These are phyloP conservation scores for Scheffersomyces spartinae DNA, from an alignment of 805 yeast species.

Conservation along the genomic window DNA sequence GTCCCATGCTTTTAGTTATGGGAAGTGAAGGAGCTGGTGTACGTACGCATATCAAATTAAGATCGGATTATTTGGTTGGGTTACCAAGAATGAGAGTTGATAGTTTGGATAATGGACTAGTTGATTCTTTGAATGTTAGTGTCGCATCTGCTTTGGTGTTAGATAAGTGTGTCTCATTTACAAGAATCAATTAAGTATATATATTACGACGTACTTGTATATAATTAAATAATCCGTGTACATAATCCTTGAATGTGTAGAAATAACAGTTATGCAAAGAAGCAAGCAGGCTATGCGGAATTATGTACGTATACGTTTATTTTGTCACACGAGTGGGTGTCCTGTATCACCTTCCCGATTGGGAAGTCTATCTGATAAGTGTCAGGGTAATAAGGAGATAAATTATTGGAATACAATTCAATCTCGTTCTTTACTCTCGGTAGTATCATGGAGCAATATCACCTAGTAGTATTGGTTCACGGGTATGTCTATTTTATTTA, in stretches of 20 bases:
- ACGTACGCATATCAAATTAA: slow-evolving; percentile 47
- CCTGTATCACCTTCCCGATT: too few species aligned
- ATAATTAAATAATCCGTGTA: slow-evolving; percentile 1
- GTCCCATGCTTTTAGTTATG: slow-evolving; percentile 61
- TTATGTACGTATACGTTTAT: too few species aligned
- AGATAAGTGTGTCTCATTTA: too few species aligned
- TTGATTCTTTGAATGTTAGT: slow-evolving; percentile 82
- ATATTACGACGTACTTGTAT: not conserved
- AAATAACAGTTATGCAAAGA: too few species aligned
- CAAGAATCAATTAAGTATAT: slow-evolving; percentile 8
- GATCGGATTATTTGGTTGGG: slow-evolving; percentile 42
- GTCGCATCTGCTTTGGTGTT: slow-evolving; percentile 75
- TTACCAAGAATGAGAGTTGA: slow-evolving; percentile 16
- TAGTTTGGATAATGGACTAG: slow-evolving; percentile 17
- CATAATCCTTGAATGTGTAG: too few species aligned
- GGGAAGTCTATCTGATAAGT: too few species aligned
- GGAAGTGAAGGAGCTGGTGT: slow-evolving; percentile 87
- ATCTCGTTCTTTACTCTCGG: too few species aligned
- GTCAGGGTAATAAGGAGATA: too few species aligned
- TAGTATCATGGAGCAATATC: slow-evolving; percentile 28
- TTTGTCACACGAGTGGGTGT: too few species aligned
- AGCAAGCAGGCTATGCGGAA: too few species aligned
- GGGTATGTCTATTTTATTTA: slow-evolving; percentile 36
- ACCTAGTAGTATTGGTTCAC: slow-evolving; percentile 63
- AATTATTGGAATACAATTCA: too few species aligned